A percentile compares a stretch with the other conserved stretches of the same genome.
phyloP scores from a whole-genome alignment of 1,284 basidiomycete genomes.

The Pseudozyma hubeiensis region DNA sequence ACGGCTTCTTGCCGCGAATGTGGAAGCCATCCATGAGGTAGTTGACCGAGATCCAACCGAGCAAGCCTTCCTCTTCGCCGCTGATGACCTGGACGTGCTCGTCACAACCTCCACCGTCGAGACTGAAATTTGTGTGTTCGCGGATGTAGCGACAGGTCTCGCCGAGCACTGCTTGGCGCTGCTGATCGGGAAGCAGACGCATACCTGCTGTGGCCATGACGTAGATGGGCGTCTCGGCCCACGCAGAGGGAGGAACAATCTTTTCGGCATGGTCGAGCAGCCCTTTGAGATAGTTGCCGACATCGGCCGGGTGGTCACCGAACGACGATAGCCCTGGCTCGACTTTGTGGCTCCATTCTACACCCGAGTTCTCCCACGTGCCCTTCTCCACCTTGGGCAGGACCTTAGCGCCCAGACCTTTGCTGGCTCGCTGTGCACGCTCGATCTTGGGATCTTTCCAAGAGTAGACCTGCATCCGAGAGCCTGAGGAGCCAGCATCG shows the following conservation, averaged over 20 bases:
- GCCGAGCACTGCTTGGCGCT: constrained; percentile 79
- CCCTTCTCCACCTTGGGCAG: constrained; percentile 93
- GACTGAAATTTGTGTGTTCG: constrained; percentile 81
- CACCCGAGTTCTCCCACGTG: constrained; percentile 75
- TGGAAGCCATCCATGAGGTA: constrained; percentile 98
- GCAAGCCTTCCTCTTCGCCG: constrained; percentile 96
- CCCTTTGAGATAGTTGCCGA: constrained; percentile 82
- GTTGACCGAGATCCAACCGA: constrained; percentile 98
- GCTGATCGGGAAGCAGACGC: constrained; percentile 81
- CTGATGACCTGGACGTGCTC: constrained; percentile 93
- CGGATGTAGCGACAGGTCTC: constrained; percentile 84
- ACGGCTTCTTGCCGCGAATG: constrained; percentile 44
- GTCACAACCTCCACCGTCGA: constrained; percentile 74
- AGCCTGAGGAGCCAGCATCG: constrained; percentile 97
- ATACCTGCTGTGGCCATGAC: constrained; percentile 97
- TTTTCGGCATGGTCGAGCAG: constrained; percentile 84
- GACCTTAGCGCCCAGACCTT: constrained; percentile 61
- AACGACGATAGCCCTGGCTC: constrained; percentile 96
- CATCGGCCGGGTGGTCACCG: constrained; percentile 77
- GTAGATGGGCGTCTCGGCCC: constrained; percentile 87
- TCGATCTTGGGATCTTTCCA: constrained; percentile 84
- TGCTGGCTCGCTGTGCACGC: constrained; percentile 63
- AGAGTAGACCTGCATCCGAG: constrained; percentile 94
- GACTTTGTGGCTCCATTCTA: constrained; percentile 86
- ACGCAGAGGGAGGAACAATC: constrained; percentile 85